A percentile compares a stretch with the other conserved stretches of the same genome.
Evolutionary conservation across 768 basidiomycete genomes (phyloP).

Genomic region (Kwoniella pini): DNA sequence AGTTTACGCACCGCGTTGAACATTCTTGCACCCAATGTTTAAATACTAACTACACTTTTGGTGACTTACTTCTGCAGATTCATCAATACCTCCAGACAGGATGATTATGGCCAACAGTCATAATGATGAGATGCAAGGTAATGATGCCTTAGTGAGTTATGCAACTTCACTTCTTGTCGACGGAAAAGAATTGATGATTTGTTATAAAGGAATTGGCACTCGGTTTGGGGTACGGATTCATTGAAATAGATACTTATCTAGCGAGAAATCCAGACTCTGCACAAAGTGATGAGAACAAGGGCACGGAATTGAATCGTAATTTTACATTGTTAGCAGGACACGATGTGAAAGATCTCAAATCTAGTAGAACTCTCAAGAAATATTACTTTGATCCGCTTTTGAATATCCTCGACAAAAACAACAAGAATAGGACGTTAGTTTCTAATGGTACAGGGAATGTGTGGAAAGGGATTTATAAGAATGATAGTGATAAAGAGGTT

Average conservation of each 20-base stretch:
- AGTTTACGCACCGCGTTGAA: too few relatives aligned
- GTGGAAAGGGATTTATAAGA: constrained; percentile 22
- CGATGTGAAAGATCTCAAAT: constrained; percentile 19
- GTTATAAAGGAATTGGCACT: constrained; percentile 26
- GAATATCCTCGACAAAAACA: constrained; percentile 26
- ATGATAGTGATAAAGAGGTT: constrained; percentile 24
- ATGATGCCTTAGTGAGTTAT: constrained; percentile 34
- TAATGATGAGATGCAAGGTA: constrained; percentile 48
- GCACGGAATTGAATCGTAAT: background rate
- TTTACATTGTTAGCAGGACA: constrained; percentile 29
- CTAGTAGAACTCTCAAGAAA: constrained; percentile 22
- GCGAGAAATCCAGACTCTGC: background rate
- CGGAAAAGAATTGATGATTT: background rate
- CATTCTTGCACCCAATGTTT: too few relatives aligned
- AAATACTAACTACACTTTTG: too few relatives aligned
- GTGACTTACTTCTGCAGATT: background rate
- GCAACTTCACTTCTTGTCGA: background rate
- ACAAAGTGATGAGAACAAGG: background rate
- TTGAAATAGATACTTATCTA: constrained; percentile 32
- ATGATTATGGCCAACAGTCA: constrained; percentile 33
- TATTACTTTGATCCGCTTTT: constrained; percentile 33
- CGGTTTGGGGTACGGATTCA: constrained; percentile 26
- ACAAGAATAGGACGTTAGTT: background rate
- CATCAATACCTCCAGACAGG: background rate
- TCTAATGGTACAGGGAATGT: background rate